phyloP scores from a whole-genome alignment of 2,329 filamentous ascomycete species.

The Alternaria sp. region DNA sequence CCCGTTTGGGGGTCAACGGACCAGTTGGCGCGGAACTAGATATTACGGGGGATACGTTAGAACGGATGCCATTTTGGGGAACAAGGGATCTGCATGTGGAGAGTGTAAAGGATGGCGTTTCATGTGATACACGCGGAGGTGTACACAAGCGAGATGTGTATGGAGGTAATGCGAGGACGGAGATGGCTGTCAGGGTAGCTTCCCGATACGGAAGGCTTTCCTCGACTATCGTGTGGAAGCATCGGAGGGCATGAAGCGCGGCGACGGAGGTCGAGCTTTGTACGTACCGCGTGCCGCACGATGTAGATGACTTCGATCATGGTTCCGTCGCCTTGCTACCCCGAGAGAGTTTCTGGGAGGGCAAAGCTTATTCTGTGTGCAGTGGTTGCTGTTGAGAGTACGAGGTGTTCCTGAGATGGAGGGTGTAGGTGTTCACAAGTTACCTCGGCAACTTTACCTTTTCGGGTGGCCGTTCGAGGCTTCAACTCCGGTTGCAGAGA shows the following conservation, averaged over 20 bases:
- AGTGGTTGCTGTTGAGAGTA: constrained; percentile 20
- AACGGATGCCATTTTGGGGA: constrained; percentile 26
- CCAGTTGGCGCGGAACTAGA: constrained; percentile 87
- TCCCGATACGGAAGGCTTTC: constrained; percentile 19
- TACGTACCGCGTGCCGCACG: constrained; percentile 61
- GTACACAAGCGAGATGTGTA: constrained; percentile 7
- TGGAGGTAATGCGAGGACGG: constrained; percentile 20
- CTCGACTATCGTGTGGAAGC: constrained; percentile 18
- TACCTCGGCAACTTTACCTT: constrained; percentile 26
- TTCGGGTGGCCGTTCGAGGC: neutral
- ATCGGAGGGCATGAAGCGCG: constrained; percentile 14
- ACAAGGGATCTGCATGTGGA: constrained; percentile 1
- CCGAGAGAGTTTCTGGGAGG: constrained; percentile 6
- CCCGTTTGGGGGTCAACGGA: constrained; percentile 83
- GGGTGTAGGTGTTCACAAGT: neutral
- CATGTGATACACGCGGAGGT: constrained; percentile 15
- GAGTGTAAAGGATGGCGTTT: constrained; percentile 5
- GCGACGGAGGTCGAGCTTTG: constrained; percentile 18
- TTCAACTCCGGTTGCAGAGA: neutral
- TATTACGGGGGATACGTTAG: constrained; percentile 27
- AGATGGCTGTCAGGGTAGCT: constrained; percentile 6
- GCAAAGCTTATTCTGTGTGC: constrained; percentile 7
- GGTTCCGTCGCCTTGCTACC: constrained; percentile 8
- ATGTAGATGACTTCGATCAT: constrained; percentile 61
- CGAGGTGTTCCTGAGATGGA: constrained; percentile 11